Percentiles rank a stretch among this genome's conserved stretches.
These are phyloP conservation scores for Chaetoceros tenuissimus DNA, from an alignment of 108 stramenopile genomes.

Conservation along the genomic window DNA sequence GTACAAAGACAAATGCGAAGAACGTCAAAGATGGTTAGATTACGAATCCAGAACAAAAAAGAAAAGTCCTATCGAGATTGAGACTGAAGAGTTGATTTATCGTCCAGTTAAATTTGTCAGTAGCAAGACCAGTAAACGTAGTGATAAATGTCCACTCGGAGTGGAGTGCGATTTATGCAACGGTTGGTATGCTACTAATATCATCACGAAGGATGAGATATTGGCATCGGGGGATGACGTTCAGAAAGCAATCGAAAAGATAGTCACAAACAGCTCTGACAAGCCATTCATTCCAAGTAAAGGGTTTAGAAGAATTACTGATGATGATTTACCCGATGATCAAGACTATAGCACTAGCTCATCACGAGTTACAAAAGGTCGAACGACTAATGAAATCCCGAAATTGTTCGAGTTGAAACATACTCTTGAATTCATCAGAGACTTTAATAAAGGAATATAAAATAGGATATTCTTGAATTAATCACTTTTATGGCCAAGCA, in stretches of 20 bases:
- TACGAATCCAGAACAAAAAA: background rate
- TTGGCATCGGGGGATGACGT: background rate
- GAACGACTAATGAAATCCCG: too few relatives aligned
- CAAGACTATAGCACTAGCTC: background rate
- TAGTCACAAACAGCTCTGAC: background rate
- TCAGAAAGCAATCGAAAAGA: background rate
- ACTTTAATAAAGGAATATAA: background rate
- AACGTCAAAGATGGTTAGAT: background rate
- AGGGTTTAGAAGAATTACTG: background rate
- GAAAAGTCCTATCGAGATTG: background rate
- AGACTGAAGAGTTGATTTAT: background rate
- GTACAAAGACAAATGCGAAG: background rate
- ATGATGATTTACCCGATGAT: background rate
- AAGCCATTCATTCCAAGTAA: background rate
- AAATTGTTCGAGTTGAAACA: background rate
- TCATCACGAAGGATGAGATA: background rate
- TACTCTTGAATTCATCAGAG: background rate
- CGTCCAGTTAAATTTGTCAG: background rate
- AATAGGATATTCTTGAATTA: too few relatives aligned
- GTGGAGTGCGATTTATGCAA: background rate
- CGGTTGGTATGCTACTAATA: background rate
- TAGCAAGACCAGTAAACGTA: background rate
- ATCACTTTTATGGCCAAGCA: constrained; percentile 11
- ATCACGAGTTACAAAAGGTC: too few relatives aligned
- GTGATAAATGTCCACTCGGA: background rate